Percentiles rank a stretch among this genome's conserved stretches.
phyloP scores from a whole-genome alignment of 148 eudicot species.

The Pharnaceum exiguum region DNA sequence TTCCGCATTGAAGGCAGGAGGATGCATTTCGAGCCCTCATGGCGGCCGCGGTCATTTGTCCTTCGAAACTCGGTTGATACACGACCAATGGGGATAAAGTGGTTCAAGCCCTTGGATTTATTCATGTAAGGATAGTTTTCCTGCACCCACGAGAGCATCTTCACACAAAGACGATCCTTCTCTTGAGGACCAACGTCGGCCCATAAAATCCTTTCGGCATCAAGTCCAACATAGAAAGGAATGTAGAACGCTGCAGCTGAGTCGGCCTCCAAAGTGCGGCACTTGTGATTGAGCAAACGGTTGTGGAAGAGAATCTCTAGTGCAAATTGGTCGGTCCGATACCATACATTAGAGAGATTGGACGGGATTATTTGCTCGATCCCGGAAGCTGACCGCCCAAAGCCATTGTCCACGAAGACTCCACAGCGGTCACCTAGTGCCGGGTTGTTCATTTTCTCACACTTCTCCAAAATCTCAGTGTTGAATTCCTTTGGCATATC shows the following conservation, averaged over 20 bases:
- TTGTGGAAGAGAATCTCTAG: slow-evolving; percentile 40
- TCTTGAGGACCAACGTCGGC: slow-evolving; percentile 36
- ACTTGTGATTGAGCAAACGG: slow-evolving; percentile 32
- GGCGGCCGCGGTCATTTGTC: slow-evolving; percentile 30
- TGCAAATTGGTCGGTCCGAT: slow-evolving; percentile 49
- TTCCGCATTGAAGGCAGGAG: slow-evolving; percentile 45
- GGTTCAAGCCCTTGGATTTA: slow-evolving; percentile 51
- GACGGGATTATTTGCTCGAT: slow-evolving; percentile 32
- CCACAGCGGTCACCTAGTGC: slow-evolving; percentile 42
- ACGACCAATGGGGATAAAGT: slow-evolving; percentile 55
- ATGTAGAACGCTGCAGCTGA: slow-evolving; percentile 58
- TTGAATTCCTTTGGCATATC: slow-evolving; percentile 34
- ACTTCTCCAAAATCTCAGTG: slow-evolving; percentile 24
- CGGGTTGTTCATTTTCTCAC: slow-evolving; percentile 39
- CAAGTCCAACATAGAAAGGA: slow-evolving; percentile 62
- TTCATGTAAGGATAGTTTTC: slow-evolving; percentile 34
- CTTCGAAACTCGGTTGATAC: slow-evolving; percentile 70
- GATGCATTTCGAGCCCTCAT: slow-evolving; percentile 58
- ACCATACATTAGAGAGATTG: slow-evolving; percentile 26
- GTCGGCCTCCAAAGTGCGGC: slow-evolving; percentile 41
- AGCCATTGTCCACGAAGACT: slow-evolving; percentile 33
- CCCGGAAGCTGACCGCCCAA: slow-evolving; percentile 29
- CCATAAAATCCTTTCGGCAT: slow-evolving; percentile 49
- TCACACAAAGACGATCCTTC: slow-evolving; percentile 31
- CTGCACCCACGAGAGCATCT: slow-evolving; percentile 45